phyloP scores from a whole-genome alignment of 2,329 filamentous ascomycete genomes.

The Pochonia chlamydosporia region DNA sequence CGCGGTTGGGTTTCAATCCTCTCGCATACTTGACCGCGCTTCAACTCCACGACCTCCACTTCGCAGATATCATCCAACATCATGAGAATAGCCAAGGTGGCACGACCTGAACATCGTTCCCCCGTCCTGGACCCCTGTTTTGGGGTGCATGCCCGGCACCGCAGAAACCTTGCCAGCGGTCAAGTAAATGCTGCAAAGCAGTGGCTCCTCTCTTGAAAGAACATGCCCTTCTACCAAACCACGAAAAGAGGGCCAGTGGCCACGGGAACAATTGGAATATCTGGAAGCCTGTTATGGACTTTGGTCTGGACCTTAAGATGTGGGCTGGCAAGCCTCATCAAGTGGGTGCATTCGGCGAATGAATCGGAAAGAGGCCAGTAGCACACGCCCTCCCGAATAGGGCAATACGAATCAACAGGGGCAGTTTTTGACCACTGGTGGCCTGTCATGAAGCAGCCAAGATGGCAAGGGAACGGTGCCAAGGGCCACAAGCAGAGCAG shows the following conservation, averaged over 20 bases:
- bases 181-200: no score
- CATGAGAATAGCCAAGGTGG: no score
- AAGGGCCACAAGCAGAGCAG: not conserved
- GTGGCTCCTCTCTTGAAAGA: no score
- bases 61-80: no score
- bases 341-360: slow-evolving; percentile 2
- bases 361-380: slow-evolving; percentile 9
- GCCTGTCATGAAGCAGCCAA: not conserved
- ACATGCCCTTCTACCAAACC: no score
- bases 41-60: slow-evolving; percentile 3
- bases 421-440: not conserved
- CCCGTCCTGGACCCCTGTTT: not conserved
- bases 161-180: no score
- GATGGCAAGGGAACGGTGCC: not conserved
- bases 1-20: not conserved
- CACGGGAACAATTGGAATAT: not conserved
- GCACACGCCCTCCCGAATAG: slow-evolving; percentile 3
- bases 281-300: slow-evolving; percentile 3
- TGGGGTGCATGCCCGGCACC: not conserved
- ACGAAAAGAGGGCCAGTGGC: not conserved
- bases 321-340: slow-evolving; percentile 1
- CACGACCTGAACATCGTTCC: no score
- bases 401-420: not conserved
- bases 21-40: not conserved
- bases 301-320: not conserved